Base-by-base conservation (phyloP, 2,329 filamentous ascomycete species). In the Cercospora citrullina region DNA sequence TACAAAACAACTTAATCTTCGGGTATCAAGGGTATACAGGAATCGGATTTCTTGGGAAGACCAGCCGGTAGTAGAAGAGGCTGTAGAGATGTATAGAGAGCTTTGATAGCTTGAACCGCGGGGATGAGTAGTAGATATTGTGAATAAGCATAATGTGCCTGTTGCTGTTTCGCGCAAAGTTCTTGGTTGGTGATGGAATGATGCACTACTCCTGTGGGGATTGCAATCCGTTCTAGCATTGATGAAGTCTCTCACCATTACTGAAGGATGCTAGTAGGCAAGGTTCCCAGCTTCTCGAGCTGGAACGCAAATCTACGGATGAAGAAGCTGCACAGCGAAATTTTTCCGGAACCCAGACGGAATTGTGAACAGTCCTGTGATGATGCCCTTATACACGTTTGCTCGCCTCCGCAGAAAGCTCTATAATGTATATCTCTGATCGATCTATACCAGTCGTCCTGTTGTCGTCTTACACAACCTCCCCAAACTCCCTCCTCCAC, bases 401-500 rank as follows among this genome's bases (percentile, higher is more conserved):
- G 33, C 10, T 12, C 33, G 5, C 4, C 14, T 36, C 33, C 14
- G 10, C 33, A 10, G 1, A 14, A 16, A 16, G 33, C 33, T 36
- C 33, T 36, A 36, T 16, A 36, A 36, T 36, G 4, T 36, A 36
- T 36, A 36, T 16, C 33, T 5, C 33, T 14, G 5, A 36, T 14
- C 14, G 4, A 36, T 5, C 33, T 5, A 36, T 33, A 12, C 12
- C 12, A 9, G 9, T 31, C 9, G 9, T 39, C 14, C 33, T 16
- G 14, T 39, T 16, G 14, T 39, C 33, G 4, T 36, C 12, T 16
- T n/a, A 65, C 2, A 60, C 33, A 14, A 36, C 33, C 12, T 36
- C 33, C 12, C 21, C 55, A 36, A 60, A 80, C 73, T 81, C 78
- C 62, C 77, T 69, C 67, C 81, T 79, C 79, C 83, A 87, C 62